These are phyloP conservation scores for Aspergillus vadensis DNA, from an alignment of 2,329 filamentous ascomycete genomes.

Conservation along the genomic window DNA sequence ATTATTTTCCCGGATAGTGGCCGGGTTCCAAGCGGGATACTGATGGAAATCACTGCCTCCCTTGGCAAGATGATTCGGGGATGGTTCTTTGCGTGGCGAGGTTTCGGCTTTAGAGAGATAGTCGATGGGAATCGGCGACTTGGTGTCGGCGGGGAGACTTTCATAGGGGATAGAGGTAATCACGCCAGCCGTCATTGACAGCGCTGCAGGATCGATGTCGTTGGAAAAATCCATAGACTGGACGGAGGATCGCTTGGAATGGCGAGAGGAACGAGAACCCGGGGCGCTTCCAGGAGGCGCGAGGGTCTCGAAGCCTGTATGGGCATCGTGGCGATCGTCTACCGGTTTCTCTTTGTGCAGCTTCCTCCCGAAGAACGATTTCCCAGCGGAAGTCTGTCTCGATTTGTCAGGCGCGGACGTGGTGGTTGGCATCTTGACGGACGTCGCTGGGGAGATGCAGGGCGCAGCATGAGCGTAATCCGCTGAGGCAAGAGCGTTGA, in stretches of 20 bases:
- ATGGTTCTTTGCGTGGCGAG: slow-evolving; percentile 65
- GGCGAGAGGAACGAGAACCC: slow-evolving; percentile 71
- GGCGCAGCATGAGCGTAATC: slow-evolving; percentile 37
- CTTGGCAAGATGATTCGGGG: slow-evolving; percentile 83
- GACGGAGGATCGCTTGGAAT: slow-evolving; percentile 70
- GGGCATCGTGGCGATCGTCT: slow-evolving; percentile 63
- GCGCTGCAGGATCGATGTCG: slow-evolving; percentile 60
- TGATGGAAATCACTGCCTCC: slow-evolving; percentile 79
- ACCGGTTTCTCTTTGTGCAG: slow-evolving; percentile 73
- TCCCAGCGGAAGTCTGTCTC: slow-evolving; percentile 77
- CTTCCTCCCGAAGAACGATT: slow-evolving; percentile 84
- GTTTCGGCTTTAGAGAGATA: slow-evolving; percentile 69
- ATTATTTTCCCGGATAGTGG: slow-evolving; percentile 51
- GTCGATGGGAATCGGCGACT: slow-evolving; percentile 71
- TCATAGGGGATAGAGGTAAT: slow-evolving; percentile 91
- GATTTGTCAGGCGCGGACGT: slow-evolving; percentile 73
- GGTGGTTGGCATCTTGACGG: slow-evolving; percentile 54
- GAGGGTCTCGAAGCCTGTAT: slow-evolving; percentile 60
- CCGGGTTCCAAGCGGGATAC: slow-evolving; percentile 72
- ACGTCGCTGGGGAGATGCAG: slow-evolving; percentile 33
- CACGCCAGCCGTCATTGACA: slow-evolving; percentile 76
- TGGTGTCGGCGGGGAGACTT: slow-evolving; percentile 63
- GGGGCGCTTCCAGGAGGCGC: slow-evolving; percentile 63
- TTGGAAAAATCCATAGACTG: slow-evolving; percentile 70
- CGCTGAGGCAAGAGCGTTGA: slow-evolving; percentile 7